Evolutionary conservation across 208 protist genomes (phyloP).

Genomic region (Crithidia expoeki): DNA sequence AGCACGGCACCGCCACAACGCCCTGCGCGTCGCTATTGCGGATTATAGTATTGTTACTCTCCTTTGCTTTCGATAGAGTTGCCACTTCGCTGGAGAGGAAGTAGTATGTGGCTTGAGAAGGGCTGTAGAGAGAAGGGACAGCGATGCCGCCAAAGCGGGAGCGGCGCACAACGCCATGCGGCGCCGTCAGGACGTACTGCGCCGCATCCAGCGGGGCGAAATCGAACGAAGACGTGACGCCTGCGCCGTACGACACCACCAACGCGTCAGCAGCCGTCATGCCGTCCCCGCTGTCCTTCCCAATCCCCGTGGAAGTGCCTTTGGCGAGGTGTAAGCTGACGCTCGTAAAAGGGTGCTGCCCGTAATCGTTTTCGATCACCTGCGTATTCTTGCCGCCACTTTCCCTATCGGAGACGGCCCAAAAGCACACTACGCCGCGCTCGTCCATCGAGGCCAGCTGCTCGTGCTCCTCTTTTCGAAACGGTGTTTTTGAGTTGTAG

Average conservation of each 20-base stretch:
- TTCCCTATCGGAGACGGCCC: constrained; percentile 66
- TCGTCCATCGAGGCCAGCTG: constrained; percentile 77
- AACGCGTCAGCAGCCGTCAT: background rate
- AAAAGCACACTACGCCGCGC: constrained; percentile 58
- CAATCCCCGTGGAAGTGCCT: background rate
- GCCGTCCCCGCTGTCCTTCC: background rate
- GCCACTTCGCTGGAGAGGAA: background rate
- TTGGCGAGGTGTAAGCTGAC: constrained; percentile 56
- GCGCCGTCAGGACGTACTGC: constrained; percentile 64
- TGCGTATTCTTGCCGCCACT: constrained; percentile 35
- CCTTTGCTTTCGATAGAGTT: background rate
- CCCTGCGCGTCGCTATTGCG: background rate
- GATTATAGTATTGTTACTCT: background rate
- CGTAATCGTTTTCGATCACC: constrained; percentile 62
- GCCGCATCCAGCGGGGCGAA: constrained; percentile 67
- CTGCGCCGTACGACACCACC: constrained; percentile 17
- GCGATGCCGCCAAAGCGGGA: constrained; percentile 74
- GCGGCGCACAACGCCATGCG: constrained; percentile 62
- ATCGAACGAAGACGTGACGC: constrained; percentile 40
- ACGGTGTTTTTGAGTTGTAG: constrained; percentile 57
- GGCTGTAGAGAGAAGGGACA: constrained; percentile 68
- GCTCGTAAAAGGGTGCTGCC: constrained; percentile 40
- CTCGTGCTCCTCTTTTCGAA: constrained; percentile 61
- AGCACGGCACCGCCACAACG: constrained; percentile 53
- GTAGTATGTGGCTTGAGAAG: constrained; percentile 22